Conservation (phyloP, 768 basidiomycete genomes). For the Suillus americanus region DNA sequence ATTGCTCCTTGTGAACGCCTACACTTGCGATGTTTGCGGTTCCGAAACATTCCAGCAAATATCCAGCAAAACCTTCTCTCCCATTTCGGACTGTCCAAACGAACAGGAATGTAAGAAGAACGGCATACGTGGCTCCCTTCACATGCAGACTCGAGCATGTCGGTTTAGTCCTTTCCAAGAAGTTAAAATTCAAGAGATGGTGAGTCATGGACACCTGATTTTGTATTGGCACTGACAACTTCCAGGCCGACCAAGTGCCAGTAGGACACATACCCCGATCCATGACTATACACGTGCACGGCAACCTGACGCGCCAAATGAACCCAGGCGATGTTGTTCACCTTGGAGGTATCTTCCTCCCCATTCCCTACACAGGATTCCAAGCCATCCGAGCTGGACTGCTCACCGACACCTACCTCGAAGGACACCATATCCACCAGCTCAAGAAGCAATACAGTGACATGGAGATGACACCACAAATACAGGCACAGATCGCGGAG, state of each 20-base stretch:
- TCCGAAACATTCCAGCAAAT: conserved; percentile 99
- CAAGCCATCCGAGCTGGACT: conserved; percentile 96
- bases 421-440: conserved; percentile 87
- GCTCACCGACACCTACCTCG: conserved; percentile 95
- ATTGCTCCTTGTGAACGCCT: conserved; percentile 94
- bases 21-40: conserved; percentile 97
- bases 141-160: conserved; percentile 98
- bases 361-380: conserved; percentile 96
- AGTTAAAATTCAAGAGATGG: conserved; percentile 99
- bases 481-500: conserved; percentile 64
- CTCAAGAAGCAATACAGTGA: conserved; percentile 97
- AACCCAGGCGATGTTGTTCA: conserved; percentile 96
- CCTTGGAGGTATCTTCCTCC: conserved; percentile 95
- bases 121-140: conserved; percentile 81
- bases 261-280: conserved; percentile 98
- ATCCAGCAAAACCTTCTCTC: conserved; percentile 85
- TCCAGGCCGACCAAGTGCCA: conserved; percentile 95
- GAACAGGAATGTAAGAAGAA: conserved; percentile 84
- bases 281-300: conserved; percentile 95
- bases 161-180: conserved; percentile 98
- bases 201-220: conserved; percentile 28
- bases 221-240: conserved; percentile 9
- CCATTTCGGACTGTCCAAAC: conserved; percentile 87
- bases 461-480: conserved; percentile 89
- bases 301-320: conserved; percentile 84